Base-by-base conservation (phyloP, 75 land plant genomes). In the Selaginella tamariscina region DNA sequence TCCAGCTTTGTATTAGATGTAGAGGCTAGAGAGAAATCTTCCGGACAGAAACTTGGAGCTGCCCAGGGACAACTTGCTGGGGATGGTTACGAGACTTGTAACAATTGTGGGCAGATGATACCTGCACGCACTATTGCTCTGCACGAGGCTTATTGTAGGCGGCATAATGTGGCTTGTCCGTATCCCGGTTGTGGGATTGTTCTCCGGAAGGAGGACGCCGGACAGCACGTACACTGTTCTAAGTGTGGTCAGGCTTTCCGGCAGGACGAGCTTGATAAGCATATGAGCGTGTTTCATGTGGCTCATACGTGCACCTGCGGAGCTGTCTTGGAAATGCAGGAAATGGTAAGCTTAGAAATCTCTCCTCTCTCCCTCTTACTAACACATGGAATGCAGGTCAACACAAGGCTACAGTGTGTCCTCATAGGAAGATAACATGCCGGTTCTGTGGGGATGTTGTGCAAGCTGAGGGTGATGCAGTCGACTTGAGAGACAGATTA, bases 371-470 rank as follows among this genome's bases (percentile, higher is more conserved):
- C 27, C 2, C 56, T 77, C 21, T 32, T 54, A 24, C 26, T 64
- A 20, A 15, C 64, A 33, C 44, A 39, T 5, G 15, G 49, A 39
- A 21, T 64, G 24, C 84, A 93, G 98, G 96, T 93, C 65, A 71
- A 56, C 98, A 93, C 67, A 94, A 87, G 69, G 78, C 85, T 23
- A 74, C 82, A 1, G 73, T 22, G 24, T 93, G 98, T 71, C 91
- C 96, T 1, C 60, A 81, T 32, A 82, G 98, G 24, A 67, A 82
- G 23, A 78, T 93, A 20, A 78, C 81, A 26, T 93, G 98, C 31
- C 74, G 83, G 32, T 93, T 86, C 70, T 93, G 98, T 69, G 98
- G 98, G 13, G 98, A 93, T 71, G 81, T 93, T 89, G 90, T 93
- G 31, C 84, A 76, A 77, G 98, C 98, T 33, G 98, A 95, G 27